phyloP scores from a whole-genome alignment of 2,329 filamentous ascomycete genomes.

The Stenocarpella maydis region DNA sequence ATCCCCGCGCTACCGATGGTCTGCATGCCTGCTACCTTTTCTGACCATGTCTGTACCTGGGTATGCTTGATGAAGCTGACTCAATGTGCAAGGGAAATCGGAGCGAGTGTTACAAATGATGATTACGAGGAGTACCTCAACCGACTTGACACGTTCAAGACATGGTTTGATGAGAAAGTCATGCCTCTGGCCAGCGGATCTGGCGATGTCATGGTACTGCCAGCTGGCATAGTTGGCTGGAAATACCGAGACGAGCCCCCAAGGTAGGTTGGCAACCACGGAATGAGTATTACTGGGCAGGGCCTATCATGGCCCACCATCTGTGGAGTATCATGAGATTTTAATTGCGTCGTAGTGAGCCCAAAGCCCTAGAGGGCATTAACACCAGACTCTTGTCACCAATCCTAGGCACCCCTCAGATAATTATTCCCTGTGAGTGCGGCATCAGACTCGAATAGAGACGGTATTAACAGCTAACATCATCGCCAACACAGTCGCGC shows the following conservation, averaged over 20 bases:
- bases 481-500: slow-evolving; percentile 4
- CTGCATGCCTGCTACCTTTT: background rate
- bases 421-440: slow-evolving; percentile 31
- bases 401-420: slow-evolving; percentile 28
- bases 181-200: background rate
- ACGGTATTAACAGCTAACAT: background rate
- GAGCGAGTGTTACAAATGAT: slow-evolving; percentile 21
- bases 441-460: too few species aligned
- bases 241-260: slow-evolving; percentile 26
- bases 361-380: slow-evolving; percentile 15
- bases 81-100: background rate
- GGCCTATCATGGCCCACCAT: background rate
- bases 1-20: slow-evolving; percentile 24
- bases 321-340: background rate
- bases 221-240: slow-evolving; percentile 9
- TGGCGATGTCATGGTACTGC: slow-evolving; percentile 24
- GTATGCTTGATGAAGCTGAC: background rate
- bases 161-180: slow-evolving; percentile 29
- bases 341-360: slow-evolving; percentile 16
- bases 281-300: background rate
- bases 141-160: slow-evolving; percentile 21
- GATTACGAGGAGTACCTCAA: slow-evolving; percentile 24
- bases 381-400: slow-evolving; percentile 20
- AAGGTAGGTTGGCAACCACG: slow-evolving; percentile 11
- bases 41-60: background rate